These are phyloP conservation scores for Candida quercuum DNA, from an alignment of 805 yeast genomes.

Conservation along the genomic window DNA sequence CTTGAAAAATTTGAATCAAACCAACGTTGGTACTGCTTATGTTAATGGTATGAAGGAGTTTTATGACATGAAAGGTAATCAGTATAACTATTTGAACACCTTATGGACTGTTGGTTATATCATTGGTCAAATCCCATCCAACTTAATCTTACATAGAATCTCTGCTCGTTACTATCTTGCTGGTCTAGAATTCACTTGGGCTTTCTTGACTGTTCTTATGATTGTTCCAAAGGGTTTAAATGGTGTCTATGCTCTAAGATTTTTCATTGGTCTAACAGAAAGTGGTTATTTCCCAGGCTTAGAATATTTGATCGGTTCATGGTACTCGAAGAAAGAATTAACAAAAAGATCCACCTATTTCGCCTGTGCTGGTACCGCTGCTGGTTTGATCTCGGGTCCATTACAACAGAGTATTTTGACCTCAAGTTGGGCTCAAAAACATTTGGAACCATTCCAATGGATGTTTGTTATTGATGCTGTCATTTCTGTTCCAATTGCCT, in stretches of 20 bases:
- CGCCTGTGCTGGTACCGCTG: constrained; percentile 28
- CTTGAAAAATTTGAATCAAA: constrained; percentile 37
- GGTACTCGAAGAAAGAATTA: constrained; percentile 30
- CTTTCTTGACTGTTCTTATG: constrained; percentile 31
- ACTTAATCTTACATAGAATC: constrained; percentile 32
- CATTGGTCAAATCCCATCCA: constrained; percentile 44
- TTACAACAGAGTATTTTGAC: constrained; percentile 28
- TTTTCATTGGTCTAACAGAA: constrained; percentile 37
- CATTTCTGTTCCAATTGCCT: constrained; percentile 35
- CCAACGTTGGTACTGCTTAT: constrained; percentile 39
- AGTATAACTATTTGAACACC: constrained; percentile 39
- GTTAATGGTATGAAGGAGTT: constrained; percentile 43
- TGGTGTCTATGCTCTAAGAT: constrained; percentile 26
- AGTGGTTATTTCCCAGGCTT: constrained; percentile 43
- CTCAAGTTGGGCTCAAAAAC: constrained; percentile 10
- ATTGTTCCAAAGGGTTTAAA: constrained; percentile 18
- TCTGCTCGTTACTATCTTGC: constrained; percentile 40
- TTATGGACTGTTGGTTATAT: constrained; percentile 46
- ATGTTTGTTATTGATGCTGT: constrained; percentile 40
- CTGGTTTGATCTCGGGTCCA: constrained; percentile 28
- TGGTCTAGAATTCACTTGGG: constrained; percentile 40
- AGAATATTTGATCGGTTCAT: constrained; percentile 35
- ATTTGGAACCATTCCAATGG: constrained; percentile 33
- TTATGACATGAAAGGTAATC: constrained; percentile 34
- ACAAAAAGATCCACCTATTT: constrained; percentile 29